A percentile compares a stretch with the other conserved stretches of the same genome.
Conservation (phyloP, 192 early-diverging fungal genomes). For the Haplosporangium gracile region DNA sequence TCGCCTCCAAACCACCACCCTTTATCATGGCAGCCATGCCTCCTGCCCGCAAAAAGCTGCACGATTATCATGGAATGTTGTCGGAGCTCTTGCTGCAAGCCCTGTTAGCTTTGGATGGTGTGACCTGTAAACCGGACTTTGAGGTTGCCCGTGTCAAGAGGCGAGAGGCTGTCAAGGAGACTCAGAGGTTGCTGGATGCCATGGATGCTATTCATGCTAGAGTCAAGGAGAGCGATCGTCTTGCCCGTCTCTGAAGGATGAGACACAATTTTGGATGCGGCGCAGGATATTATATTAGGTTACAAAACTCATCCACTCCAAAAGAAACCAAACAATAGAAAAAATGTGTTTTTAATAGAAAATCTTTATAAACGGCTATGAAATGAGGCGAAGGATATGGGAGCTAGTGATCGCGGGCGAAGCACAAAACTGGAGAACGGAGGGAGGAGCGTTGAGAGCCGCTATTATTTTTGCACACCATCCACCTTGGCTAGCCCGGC, state of each 20-base stretch:
- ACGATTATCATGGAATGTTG: slow-evolving; percentile 73
- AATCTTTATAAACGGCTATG: too few relatives aligned
- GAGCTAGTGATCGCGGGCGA: not conserved
- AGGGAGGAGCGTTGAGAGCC: too few relatives aligned
- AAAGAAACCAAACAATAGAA: not conserved
- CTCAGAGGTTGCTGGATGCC: slow-evolving; percentile 82
- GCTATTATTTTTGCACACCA: not conserved
- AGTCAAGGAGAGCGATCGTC: slow-evolving; percentile 66
- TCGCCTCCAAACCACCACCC: slow-evolving; percentile 47
- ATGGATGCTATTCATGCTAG: slow-evolving; percentile 78
- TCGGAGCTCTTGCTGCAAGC: slow-evolving; percentile 85
- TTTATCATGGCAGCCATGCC: slow-evolving; percentile 54
- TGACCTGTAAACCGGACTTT: slow-evolving; percentile 76
- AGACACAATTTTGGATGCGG: too few relatives aligned
- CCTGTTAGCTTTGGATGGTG: slow-evolving; percentile 81
- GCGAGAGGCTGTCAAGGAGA: slow-evolving; percentile 76
- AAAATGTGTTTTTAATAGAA: too few relatives aligned
- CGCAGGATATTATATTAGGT: too few relatives aligned
- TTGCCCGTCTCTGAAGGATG: slow-evolving; percentile 20
- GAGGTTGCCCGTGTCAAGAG: slow-evolving; percentile 79
- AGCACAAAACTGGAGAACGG: not conserved
- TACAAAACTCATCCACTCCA: too few relatives aligned
- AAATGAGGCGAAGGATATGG: too few relatives aligned
- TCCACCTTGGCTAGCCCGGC: slow-evolving; percentile 8
- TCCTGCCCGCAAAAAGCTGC: slow-evolving; percentile 69